phyloP scores from a whole-genome alignment of 2,329 filamentous ascomycete species.

The Parastagonospora nodorum region DNA sequence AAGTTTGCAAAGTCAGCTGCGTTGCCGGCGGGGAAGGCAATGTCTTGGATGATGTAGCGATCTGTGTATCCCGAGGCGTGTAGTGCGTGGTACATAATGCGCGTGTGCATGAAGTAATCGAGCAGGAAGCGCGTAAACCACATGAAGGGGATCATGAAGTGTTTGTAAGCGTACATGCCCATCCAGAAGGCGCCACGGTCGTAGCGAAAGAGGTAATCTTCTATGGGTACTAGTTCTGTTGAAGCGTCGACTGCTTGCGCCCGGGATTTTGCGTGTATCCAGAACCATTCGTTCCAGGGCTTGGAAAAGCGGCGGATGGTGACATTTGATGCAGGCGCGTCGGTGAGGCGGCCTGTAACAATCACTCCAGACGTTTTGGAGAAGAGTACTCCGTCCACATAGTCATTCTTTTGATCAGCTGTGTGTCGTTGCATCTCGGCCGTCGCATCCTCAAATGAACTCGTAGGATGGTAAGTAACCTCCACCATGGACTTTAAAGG shows the following conservation, averaged over 20 bases:
- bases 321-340: slow-evolving; percentile 44
- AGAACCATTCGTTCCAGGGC: slow-evolving; percentile 73
- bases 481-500: slow-evolving; percentile 62
- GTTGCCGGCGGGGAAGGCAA: slow-evolving; percentile 61
- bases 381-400: slow-evolving; percentile 71
- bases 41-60: slow-evolving; percentile 65
- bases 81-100: slow-evolving; percentile 67
- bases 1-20: slow-evolving; percentile 59
- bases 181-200: slow-evolving; percentile 70
- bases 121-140: slow-evolving; percentile 61
- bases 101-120: slow-evolving; percentile 66
- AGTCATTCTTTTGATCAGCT: slow-evolving; percentile 57
- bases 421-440: slow-evolving; percentile 54
- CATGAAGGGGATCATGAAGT: slow-evolving; percentile 65
- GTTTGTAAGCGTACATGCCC: slow-evolving; percentile 62
- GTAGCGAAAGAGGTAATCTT: slow-evolving; percentile 65
- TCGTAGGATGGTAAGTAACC: slow-evolving; percentile 64
- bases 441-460: slow-evolving; percentile 56
- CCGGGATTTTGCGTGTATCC: slow-evolving; percentile 60
- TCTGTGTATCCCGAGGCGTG: slow-evolving; percentile 62
- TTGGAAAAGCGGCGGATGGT: slow-evolving; percentile 56
- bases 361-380: slow-evolving; percentile 60
- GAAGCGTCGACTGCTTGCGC: slow-evolving; percentile 10
- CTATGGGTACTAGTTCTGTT: slow-evolving; percentile 52
- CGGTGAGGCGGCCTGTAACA: slow-evolving; percentile 62